Percentiles rank a stretch among this genome's conserved stretches.
phyloP scores from a whole-genome alignment of 192 early-diverging fungal species.

The Neocallimastix lanati region DNA sequence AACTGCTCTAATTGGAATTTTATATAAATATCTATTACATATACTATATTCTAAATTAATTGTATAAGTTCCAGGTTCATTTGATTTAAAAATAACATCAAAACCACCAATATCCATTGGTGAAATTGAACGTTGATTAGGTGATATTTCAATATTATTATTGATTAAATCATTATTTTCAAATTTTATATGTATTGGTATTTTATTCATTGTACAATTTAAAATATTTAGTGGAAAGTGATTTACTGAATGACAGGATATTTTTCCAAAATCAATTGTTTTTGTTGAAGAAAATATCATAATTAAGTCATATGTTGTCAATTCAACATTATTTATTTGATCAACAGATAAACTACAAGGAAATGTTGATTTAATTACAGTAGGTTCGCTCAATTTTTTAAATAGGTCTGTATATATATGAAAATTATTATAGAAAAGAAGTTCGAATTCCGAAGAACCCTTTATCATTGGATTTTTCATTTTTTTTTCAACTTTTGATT shows the following conservation, averaged over 20 bases:
- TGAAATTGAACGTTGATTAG: neutral
- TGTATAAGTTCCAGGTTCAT: neutral
- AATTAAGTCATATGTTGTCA: neutral
- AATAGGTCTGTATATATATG: neutral
- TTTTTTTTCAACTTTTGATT: neutral
- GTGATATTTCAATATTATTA: neutral
- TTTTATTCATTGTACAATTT: neutral
- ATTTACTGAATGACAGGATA: neutral
- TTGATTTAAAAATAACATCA: neutral
- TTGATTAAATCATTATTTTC: neutral
- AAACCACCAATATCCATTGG: neutral
- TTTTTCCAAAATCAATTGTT: neutral
- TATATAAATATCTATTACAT: neutral
- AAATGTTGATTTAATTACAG: neutral
- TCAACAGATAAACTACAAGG: neutral
- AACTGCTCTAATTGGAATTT: neutral
- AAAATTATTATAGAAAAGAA: neutral
- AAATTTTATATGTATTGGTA: neutral
- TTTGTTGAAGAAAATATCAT: neutral
- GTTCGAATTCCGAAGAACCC: neutral
- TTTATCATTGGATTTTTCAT: neutral
- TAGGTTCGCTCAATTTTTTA: neutral
- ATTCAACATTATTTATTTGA: neutral
- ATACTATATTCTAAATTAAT: neutral
- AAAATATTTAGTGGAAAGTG: neutral